A percentile compares a stretch with the other conserved stretches of the same genome.
Conservation (phyloP, 352 stramenopile species). For the Globisporangium parvum region DNA sequence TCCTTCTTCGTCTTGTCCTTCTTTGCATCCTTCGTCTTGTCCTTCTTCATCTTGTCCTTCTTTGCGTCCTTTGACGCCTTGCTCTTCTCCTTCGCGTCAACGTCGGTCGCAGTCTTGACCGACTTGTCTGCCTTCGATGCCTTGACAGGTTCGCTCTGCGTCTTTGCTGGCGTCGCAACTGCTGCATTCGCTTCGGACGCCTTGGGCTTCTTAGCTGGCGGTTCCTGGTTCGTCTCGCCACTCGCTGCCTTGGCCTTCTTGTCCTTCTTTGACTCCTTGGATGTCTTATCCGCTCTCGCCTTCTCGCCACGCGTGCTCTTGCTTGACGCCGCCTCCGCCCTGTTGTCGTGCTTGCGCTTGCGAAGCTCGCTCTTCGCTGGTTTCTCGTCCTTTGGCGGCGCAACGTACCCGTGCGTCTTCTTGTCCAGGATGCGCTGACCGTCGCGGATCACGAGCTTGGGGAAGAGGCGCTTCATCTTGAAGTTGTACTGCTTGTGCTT, state of each 20-base stretch:
- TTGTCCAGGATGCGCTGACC: conserved; percentile 74
- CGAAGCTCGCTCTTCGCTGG: conserved; percentile 3
- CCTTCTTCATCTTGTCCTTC: conserved; percentile 17
- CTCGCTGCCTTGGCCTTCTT: conserved; percentile 7
- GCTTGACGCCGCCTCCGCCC: conserved; percentile 15
- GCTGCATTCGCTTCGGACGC: too few relatives aligned
- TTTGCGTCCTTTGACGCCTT: conserved; percentile 27
- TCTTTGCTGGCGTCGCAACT: too few relatives aligned
- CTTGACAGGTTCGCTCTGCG: too few relatives aligned
- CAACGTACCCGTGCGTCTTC: conserved; percentile 77
- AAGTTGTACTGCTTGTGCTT: conserved; percentile 89
- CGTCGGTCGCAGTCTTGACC: too few relatives aligned
- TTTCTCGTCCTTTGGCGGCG: conserved; percentile 64
- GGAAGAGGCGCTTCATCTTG: conserved; percentile 85
- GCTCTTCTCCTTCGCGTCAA: conserved; percentile 7
- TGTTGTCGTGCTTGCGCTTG: conserved; percentile 22
- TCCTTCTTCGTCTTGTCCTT: conserved; percentile 12
- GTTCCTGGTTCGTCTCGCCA: too few relatives aligned
- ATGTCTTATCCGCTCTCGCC: neutral
- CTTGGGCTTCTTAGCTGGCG: too few relatives aligned
- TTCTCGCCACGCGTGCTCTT: conserved; percentile 20
- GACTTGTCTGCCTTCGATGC: too few relatives aligned
- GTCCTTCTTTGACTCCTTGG: neutral
- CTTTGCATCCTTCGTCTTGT: conserved; percentile 15
- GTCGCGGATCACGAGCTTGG: conserved; percentile 73